phyloP scores from a whole-genome alignment of 345 rosid species.

The Boechera stricta region DNA sequence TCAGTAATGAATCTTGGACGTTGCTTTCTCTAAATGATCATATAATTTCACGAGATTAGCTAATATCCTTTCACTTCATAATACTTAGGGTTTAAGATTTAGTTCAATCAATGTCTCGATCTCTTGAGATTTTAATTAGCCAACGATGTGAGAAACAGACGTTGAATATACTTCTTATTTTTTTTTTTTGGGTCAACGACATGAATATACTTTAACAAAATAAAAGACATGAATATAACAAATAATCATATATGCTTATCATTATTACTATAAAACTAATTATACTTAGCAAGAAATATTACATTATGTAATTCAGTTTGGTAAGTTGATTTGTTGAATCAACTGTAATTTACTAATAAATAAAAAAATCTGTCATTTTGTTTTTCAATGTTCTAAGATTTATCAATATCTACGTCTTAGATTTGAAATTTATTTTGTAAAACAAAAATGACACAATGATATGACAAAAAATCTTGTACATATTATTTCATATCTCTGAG shows the following conservation, averaged over 20 bases:
- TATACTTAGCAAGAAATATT: constrained; percentile 30
- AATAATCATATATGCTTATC: constrained; percentile 26
- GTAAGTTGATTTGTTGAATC: background rate
- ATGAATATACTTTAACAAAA: background rate
- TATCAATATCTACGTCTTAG: background rate
- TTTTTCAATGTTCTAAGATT: constrained; percentile 7
- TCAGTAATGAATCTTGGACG: constrained; percentile 27
- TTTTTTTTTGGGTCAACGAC: background rate
- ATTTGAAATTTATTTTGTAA: background rate
- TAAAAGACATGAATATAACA: constrained; percentile 20
- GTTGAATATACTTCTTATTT: background rate
- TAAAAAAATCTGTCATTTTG: background rate
- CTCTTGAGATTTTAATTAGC: constrained; percentile 23
- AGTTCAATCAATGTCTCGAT: constrained; percentile 13
- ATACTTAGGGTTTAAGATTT: constrained; percentile 28
- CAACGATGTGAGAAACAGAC: constrained; percentile 6
- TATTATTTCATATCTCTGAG: background rate
- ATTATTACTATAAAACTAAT: background rate
- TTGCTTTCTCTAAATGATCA: constrained; percentile 22
- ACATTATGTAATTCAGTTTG: background rate
- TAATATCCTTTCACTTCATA: constrained; percentile 7
- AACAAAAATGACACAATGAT: constrained; percentile 1
- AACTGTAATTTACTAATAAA: background rate
- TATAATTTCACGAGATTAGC: constrained; percentile 13
- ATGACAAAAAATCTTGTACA: constrained; percentile 18